Conservation (phyloP, 2,329 filamentous ascomycete genomes). For the Colletotrichum tropicale region DNA sequence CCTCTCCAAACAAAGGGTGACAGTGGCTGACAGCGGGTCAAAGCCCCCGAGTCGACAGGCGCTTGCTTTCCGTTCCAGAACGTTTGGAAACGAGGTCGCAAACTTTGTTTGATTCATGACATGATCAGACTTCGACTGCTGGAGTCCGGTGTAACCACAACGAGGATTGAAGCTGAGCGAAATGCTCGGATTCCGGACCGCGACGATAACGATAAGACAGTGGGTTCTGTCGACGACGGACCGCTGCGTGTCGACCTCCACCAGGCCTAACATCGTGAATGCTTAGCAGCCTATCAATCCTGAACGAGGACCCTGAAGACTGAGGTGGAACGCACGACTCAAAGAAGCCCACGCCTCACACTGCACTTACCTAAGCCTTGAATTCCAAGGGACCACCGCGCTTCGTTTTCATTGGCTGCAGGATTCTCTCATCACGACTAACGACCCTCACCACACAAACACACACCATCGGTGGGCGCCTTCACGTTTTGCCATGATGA, state of each 20-base stretch:
- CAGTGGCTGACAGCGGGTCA: not conserved
- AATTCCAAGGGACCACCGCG: not conserved
- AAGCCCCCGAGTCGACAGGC: not conserved
- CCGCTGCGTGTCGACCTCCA: not conserved
- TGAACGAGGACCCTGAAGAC: not conserved
- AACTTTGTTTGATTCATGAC: constrained; percentile 13
- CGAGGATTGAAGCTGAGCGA: not conserved
- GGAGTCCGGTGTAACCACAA: not conserved
- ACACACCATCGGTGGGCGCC: not conserved
- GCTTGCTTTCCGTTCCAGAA: not conserved
- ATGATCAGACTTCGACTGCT: not conserved
- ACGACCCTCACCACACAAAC: constrained; percentile 15
- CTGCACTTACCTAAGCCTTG: constrained; percentile 13
- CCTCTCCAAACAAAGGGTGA: not conserved
- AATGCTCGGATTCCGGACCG: not conserved
- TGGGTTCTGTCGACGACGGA: not conserved
- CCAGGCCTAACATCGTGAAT: not conserved
- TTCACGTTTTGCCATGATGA: constrained; percentile 8
- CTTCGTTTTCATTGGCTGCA: constrained; percentile 9
- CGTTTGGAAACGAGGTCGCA: not conserved
- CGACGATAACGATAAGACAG: not conserved
- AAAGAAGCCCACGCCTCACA: not conserved
- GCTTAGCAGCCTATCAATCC: not conserved
- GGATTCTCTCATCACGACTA: constrained; percentile 8
- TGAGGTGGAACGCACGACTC: not conserved